phyloP scores from a whole-genome alignment of 495 filamentous ascomycete genomes.

The Hypoxylon fuscum region DNA sequence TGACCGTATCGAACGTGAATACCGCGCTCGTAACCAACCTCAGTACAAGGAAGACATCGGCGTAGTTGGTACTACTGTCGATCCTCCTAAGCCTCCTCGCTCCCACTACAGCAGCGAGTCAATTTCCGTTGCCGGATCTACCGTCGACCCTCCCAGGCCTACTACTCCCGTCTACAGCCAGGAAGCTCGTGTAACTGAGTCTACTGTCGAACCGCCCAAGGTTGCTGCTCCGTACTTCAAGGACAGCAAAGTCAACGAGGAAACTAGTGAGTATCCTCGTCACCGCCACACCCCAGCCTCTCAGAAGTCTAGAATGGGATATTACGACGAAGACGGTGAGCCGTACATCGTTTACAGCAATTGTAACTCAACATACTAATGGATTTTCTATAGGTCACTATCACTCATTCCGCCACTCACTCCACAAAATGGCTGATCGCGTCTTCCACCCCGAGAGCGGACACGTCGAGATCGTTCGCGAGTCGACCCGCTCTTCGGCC shows the following conservation, averaged over 20 bases:
- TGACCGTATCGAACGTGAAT: conserved; percentile 86
- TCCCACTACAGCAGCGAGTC: conserved; percentile 47
- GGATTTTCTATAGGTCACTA: conserved; percentile 72
- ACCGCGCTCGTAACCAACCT: conserved; percentile 79
- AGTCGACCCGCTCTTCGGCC: conserved; percentile 41
- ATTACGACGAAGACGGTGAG: conserved; percentile 93
- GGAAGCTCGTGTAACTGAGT: conserved; percentile 53
- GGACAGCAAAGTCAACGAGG: conserved; percentile 46
- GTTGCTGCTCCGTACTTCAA: conserved; percentile 51
- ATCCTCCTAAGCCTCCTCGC: conserved; percentile 33
- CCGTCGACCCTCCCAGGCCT: conserved; percentile 45
- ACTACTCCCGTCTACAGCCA: conserved; percentile 34
- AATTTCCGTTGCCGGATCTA: conserved; percentile 43
- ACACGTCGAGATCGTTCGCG: conserved; percentile 65
- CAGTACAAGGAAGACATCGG: conserved; percentile 47
- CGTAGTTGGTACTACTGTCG: conserved; percentile 49
- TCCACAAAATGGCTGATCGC: conserved; percentile 84
- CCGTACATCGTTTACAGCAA: conserved; percentile 2
- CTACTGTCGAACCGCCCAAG: conserved; percentile 60
- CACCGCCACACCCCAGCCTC: conserved; percentile 43
- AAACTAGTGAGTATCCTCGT: conserved; percentile 56
- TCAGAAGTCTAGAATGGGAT: conserved; percentile 84
- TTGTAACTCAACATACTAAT: conserved; percentile 24
- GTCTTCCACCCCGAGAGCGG: conserved; percentile 74
- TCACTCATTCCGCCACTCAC: conserved; percentile 89